Percentiles rank a stretch among this genome's conserved stretches.
phyloP scores from a whole-genome alignment of 306 rosid genomes.

The Phaseolus lunatus region DNA sequence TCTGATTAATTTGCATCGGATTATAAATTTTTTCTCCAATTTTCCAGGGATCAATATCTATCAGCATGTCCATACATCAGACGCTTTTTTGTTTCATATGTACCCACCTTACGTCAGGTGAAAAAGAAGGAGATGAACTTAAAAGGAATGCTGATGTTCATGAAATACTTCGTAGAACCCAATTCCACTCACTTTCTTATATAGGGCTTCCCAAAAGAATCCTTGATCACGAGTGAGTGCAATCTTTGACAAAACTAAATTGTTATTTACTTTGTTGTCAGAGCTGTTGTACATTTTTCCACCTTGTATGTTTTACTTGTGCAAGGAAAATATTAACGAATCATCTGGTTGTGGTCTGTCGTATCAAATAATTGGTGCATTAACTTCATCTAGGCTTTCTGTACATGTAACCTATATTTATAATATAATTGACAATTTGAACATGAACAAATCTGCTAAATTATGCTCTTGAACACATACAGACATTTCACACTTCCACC shows the following conservation, averaged over 20 bases:
- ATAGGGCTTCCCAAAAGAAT: slow-evolving; percentile 74
- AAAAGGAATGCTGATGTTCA: slow-evolving; percentile 87
- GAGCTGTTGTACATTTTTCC: slow-evolving; percentile 23
- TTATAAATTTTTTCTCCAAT: slow-evolving; percentile 20
- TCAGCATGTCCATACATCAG: slow-evolving; percentile 98
- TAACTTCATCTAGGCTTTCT: background rate
- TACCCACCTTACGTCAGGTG: slow-evolving; percentile 94
- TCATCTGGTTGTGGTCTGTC: slow-evolving; percentile 3
- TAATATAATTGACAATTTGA: background rate
- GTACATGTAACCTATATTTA: background rate
- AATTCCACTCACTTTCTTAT: slow-evolving; percentile 66
- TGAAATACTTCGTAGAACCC: slow-evolving; percentile 87
- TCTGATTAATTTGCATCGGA: slow-evolving; percentile 34
- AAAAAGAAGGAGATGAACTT: slow-evolving; percentile 78
- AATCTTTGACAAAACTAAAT: slow-evolving; percentile 23
- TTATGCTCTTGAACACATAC: background rate
- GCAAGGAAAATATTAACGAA: slow-evolving; percentile 21
- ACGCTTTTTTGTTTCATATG: slow-evolving; percentile 93
- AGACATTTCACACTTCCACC: too few species aligned
- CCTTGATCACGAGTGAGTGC: slow-evolving; percentile 89
- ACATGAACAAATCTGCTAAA: background rate
- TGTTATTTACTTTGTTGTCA: background rate
- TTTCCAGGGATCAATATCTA: slow-evolving; percentile 91
- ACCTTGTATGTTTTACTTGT: slow-evolving; percentile 9
- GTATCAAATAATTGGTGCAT: background rate